Evolutionary conservation across 345 rosid genomes (phyloP).

Genomic region (Moricandia moricandioides): DNA sequence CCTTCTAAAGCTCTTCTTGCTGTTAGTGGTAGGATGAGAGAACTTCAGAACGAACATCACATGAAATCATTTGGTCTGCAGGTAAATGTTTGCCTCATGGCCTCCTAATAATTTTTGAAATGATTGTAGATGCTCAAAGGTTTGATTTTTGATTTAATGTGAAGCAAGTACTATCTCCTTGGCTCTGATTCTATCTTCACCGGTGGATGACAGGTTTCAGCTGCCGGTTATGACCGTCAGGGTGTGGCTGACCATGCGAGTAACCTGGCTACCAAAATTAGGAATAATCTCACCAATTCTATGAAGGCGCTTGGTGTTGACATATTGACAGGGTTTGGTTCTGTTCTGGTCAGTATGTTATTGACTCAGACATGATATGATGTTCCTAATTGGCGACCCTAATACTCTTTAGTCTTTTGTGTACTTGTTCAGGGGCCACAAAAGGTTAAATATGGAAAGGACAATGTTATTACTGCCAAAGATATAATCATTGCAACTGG

Average conservation of each 20-base stretch:
- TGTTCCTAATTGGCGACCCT: neutral
- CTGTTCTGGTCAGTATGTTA: conserved; percentile 62
- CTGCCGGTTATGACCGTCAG: conserved; percentile 91
- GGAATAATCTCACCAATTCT: conserved; percentile 86
- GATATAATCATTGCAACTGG: conserved; percentile 94
- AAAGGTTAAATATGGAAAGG: conserved; percentile 84
- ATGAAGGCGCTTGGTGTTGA: conserved; percentile 94
- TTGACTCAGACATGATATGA: neutral
- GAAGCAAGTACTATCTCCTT: neutral
- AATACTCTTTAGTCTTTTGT: neutral
- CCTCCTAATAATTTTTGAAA: neutral
- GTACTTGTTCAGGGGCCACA: conserved; percentile 69
- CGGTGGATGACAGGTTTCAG: conserved; percentile 60
- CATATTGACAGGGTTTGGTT: conserved; percentile 83
- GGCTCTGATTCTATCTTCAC: conserved; percentile 9
- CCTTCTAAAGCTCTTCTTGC: conserved; percentile 98
- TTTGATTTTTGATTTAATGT: neutral
- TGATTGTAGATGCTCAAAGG: neutral
- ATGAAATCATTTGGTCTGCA: conserved; percentile 93
- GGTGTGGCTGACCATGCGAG: conserved; percentile 97
- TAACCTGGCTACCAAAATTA: conserved; percentile 85
- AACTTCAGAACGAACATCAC: conserved; percentile 92
- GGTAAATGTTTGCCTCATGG: conserved; percentile 39
- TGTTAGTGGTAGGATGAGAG: conserved; percentile 96
- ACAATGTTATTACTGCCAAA: conserved; percentile 68